Evolutionary conservation across 768 basidiomycete species (phyloP).

Genomic region (Lactifluus rugatus): DNA sequence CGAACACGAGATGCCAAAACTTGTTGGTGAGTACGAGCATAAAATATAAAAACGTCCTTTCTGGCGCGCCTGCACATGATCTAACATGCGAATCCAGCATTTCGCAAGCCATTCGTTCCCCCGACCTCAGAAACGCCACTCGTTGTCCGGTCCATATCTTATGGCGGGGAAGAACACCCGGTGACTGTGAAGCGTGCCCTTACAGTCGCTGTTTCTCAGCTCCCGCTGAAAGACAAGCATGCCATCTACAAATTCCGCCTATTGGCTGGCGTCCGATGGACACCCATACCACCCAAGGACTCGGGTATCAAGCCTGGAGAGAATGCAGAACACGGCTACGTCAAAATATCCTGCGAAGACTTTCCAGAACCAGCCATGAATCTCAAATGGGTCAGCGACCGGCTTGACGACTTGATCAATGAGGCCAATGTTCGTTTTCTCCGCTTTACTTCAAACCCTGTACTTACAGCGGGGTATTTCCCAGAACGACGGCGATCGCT

Average conservation of each 20-base stretch:
- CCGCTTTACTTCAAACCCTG: not conserved
- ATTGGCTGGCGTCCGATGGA: conserved; percentile 84
- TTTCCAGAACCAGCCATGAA: conserved; percentile 80
- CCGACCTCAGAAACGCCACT: conserved; percentile 51
- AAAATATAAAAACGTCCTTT: too few relatives aligned
- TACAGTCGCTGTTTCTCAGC: conserved; percentile 61
- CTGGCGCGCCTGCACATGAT: not conserved
- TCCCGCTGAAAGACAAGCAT: conserved; percentile 53
- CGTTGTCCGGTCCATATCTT: conserved; percentile 65
- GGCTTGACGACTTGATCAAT: conserved; percentile 63
- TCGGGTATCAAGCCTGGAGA: conserved; percentile 44
- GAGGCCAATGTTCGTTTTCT: conserved; percentile 67
- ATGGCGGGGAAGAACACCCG: conserved; percentile 69
- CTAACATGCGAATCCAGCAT: conserved; percentile 39
- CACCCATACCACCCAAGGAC: conserved; percentile 59
- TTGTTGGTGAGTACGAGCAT: conserved; percentile 51
- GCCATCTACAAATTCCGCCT: conserved; percentile 81
- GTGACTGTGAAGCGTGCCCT: conserved; percentile 60
- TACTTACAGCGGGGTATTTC: not conserved
- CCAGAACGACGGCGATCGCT: conserved; percentile 36
- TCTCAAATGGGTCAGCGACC: conserved; percentile 88
- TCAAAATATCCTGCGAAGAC: conserved; percentile 88
- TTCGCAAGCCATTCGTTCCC: conserved; percentile 69
- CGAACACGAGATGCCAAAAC: conserved; percentile 80
- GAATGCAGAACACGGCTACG: conserved; percentile 58